Conservation (phyloP, 1,284 basidiomycete genomes). For the Hymenochaete sp. region DNA sequence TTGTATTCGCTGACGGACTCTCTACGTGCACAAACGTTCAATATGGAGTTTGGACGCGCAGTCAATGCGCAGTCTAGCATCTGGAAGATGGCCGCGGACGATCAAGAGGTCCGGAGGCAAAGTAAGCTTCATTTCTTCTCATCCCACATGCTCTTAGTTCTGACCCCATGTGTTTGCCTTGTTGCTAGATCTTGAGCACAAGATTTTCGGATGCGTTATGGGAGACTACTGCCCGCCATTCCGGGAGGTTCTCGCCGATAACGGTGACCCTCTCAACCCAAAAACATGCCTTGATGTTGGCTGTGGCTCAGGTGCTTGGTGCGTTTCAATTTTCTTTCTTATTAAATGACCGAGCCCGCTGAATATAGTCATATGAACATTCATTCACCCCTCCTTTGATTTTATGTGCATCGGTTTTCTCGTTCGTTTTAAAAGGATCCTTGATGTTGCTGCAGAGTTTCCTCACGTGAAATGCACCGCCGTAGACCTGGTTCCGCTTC, state of each 20-base stretch:
- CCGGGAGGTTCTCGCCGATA: constrained; percentile 16
- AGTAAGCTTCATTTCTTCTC: constrained; percentile 30
- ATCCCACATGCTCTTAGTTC: not conserved
- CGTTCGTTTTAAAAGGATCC: constrained; percentile 51
- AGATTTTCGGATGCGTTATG: constrained; percentile 53
- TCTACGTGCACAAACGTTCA: constrained; percentile 47
- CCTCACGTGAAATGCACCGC: constrained; percentile 60
- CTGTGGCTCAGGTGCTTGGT: constrained; percentile 73
- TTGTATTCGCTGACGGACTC: constrained; percentile 60
- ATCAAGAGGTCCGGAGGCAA: constrained; percentile 61
- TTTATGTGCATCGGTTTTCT: not conserved
- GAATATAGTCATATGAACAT: constrained; percentile 17
- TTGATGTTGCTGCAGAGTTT: constrained; percentile 63
- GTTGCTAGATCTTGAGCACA: constrained; percentile 53
- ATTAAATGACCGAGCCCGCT: constrained; percentile 4
- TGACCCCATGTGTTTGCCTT: constrained; percentile 3
- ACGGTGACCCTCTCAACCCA: constrained; percentile 17
- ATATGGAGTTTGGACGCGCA: constrained; percentile 56
- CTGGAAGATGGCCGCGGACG: constrained; percentile 67
- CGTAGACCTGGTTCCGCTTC: constrained; percentile 72
- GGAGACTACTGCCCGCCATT: constrained; percentile 38
- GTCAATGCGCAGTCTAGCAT: constrained; percentile 72
- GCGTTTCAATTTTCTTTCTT: constrained; percentile 21
- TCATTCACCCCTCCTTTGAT: not conserved
- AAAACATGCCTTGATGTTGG: constrained; percentile 68